Base-by-base conservation (phyloP, 108 stramenopile species). In the Skeletonema potamos region DNA sequence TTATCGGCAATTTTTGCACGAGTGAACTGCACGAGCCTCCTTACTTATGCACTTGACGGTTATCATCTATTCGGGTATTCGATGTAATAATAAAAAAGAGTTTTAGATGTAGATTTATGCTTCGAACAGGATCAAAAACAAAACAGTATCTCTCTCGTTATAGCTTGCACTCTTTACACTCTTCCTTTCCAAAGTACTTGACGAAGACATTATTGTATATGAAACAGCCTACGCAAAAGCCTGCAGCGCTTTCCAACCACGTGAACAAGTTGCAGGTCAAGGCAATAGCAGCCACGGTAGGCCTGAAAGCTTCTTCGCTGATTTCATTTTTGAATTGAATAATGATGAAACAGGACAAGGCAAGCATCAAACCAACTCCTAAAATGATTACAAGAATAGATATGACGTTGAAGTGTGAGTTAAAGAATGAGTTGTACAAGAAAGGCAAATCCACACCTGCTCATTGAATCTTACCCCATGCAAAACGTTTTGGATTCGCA, bases 191-290 rank as follows among this genome's bases (percentile, higher is more conserved):
- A 36, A 81, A 77, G 28, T 22, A 73, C n/a, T 62, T 62, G 1
- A 67, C 66, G 43, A 86, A 27, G 36, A 61, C 34, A 26, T 76
- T 77, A 62, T 86, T 86, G 76, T 84, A 86, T 5, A 86, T 51
- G 65, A 81, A 86, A 51, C 85, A 86, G 18, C 85, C 85, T 32
- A 86, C 22, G 36, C 82, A 86, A 62, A 86, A 86, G n/a, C 85
- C 85, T 29, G 70, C 73, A 13, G 58, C 33, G 1, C 66, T 66
- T 64, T 86, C 85, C 67, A 86, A 66, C 82, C 82, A 84, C 4
- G 85, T 86, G 20, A 70, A 67, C 7, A 82, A 29, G 56, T 86
- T 86, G 46, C 78, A 86, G 0, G 64, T 76, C 11, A 80, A 29
- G 4, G 62, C 74, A 18, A 76, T 70, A 22, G 48, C 68, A 26